phyloP scores from a whole-genome alignment of 2,329 filamentous ascomycete species.

The Aciculosporium take region DNA sequence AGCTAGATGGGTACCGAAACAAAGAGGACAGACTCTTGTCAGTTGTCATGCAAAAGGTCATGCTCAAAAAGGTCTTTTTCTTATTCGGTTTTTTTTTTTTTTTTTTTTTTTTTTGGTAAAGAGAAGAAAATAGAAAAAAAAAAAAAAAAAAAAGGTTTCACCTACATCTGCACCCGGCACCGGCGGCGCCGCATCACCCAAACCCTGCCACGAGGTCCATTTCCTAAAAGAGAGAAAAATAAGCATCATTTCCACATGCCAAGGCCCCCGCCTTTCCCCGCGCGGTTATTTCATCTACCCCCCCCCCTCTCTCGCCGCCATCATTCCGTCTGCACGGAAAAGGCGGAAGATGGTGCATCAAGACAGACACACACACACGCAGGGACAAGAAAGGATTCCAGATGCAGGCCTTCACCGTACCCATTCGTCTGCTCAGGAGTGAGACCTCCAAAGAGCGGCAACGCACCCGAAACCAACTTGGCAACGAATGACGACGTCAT shows the following conservation, averaged over 20 bases:
- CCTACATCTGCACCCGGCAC: not conserved
- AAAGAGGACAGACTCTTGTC: too few species aligned
- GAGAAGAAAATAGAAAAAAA: not conserved
- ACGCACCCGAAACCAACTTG: not conserved
- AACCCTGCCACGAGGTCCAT: not conserved
- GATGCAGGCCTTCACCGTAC: too few species aligned
- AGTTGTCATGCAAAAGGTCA: too few species aligned
- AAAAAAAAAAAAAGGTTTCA: not conserved
- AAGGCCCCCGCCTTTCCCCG: not conserved
- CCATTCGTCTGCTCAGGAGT: not conserved
- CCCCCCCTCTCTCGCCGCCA: not conserved
- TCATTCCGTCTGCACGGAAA: not conserved
- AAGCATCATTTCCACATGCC: not conserved
- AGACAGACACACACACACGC: not conserved
- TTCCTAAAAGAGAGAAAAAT: not conserved
- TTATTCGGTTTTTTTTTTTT: too few species aligned
- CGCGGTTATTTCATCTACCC: not conserved
- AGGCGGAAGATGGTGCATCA: too few species aligned
- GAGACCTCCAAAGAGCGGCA: constrained; percentile 1
- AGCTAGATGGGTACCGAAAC: not conserved
- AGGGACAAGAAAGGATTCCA: too few species aligned
- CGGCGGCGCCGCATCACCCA: not conserved
- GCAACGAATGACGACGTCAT: not conserved
- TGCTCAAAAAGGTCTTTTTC: too few species aligned
- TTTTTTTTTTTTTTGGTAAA: too few species aligned